Base-by-base conservation (phyloP, 164 flowering plant species). In the Magnolia sinica region DNA sequence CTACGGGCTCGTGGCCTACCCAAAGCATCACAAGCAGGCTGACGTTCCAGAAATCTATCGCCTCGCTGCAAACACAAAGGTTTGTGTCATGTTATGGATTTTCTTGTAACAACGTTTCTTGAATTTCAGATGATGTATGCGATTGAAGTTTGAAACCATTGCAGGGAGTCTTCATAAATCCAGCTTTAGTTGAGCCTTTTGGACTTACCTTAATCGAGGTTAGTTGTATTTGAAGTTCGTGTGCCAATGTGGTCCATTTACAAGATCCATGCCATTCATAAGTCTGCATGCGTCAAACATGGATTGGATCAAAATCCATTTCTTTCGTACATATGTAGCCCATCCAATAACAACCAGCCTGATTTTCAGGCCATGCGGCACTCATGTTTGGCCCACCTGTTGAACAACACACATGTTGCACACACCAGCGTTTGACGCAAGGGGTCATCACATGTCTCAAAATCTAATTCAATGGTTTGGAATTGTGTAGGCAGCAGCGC, bases 171-270 rank as follows among this genome's bases (percentile, higher is more conserved):
- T 95, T 95, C 86, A 90, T 93, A 73, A 93, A 93, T 82, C 98
- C 98, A 66, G 98, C 98, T 74, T 76, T 95, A 75, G 95, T 95
- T 37, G 98, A 95, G 79, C 98, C 98, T 27, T 93, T 93, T 79
- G 98, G 98, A 20, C 95, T 95, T 74, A 95, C 98, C 45, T 80
- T 95, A 82, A 93, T 95, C 68, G 98, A 95, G 98, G 98, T 95
- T 74, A 24, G 90, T 82, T 4, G 7, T 74, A 14, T 59, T 73
- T 8, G 13, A 13, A 69, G 1, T 6, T 76, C 27, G 1, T 31
- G 31, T 14, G 29, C 71, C 50, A 68, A 16, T 55, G 13, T 55
- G 61, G 18, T 3, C 61, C 18, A 37, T 37, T 37, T 37, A 37
- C 45, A 37, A 37, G 45, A 37, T 37, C 45, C 45, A 37, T 37